Conservation (phyloP, 2,329 filamentous ascomycete genomes). For the Aspergillus ustus region DNA sequence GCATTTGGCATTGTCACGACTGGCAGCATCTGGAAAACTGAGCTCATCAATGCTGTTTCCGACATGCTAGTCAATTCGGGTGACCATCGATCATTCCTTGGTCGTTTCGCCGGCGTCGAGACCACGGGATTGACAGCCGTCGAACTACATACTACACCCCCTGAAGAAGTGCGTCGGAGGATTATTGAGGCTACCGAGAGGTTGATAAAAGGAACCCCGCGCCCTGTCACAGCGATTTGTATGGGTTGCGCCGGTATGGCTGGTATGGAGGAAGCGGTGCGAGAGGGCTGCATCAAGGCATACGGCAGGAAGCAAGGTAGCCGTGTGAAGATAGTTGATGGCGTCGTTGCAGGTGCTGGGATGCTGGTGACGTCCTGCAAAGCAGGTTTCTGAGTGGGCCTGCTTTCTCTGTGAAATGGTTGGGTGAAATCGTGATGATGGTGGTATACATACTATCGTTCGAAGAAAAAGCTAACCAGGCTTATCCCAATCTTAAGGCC, state of each 20-base stretch:
- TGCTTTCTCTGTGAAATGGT: neutral
- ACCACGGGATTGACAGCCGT: constrained; percentile 80
- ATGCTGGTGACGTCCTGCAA: constrained; percentile 43
- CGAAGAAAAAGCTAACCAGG: neutral
- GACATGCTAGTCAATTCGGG: constrained; percentile 62
- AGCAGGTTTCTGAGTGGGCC: constrained; percentile 35
- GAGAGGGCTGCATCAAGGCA: constrained; percentile 67
- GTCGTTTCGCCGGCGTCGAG: constrained; percentile 76
- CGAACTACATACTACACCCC: constrained; percentile 73
- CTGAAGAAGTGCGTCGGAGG: constrained; percentile 65
- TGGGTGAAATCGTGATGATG: neutral
- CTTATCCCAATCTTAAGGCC: no score
- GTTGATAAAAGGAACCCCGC: constrained; percentile 57
- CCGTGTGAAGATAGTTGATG: constrained; percentile 75
- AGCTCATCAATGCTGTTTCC: constrained; percentile 69
- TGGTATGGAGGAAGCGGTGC: constrained; percentile 77
- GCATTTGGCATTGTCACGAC: constrained; percentile 88
- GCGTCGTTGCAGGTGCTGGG: constrained; percentile 51
- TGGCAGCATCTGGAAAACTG: constrained; percentile 78
- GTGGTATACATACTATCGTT: neutral
- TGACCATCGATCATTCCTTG: constrained; percentile 35
- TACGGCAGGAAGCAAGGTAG: constrained; percentile 64
- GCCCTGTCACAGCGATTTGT: constrained; percentile 69
- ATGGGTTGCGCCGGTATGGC: constrained; percentile 93
- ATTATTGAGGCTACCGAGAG: constrained; percentile 72